phyloP scores from a whole-genome alignment of 352 stramenopile genomes.

The Phytophthora megakarya region DNA sequence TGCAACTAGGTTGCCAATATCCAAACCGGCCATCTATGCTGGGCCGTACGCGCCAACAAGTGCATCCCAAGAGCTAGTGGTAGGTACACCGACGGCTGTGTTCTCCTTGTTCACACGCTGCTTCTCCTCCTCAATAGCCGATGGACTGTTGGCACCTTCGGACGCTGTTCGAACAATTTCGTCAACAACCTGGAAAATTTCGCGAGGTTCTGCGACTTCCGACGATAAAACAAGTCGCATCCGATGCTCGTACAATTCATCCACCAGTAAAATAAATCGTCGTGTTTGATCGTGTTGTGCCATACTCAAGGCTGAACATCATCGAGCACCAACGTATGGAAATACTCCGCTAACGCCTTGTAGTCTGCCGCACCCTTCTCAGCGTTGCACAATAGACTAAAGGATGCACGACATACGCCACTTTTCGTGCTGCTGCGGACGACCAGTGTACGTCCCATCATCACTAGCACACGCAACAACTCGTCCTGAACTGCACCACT shows the following conservation, averaged over 20 bases:
- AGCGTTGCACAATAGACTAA: slow-evolving; percentile 94
- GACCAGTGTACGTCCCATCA: slow-evolving; percentile 74
- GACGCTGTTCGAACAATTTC: slow-evolving; percentile 37
- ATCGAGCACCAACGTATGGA: slow-evolving; percentile 91
- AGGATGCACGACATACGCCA: slow-evolving; percentile 81
- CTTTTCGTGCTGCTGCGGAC: slow-evolving; percentile 44
- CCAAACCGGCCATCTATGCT: slow-evolving; percentile 57
- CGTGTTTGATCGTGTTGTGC: slow-evolving; percentile 91
- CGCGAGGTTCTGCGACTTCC: slow-evolving; percentile 36
- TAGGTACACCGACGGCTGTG: slow-evolving; percentile 54
- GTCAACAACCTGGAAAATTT: slow-evolving; percentile 80
- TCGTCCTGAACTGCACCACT: slow-evolving; percentile 25
- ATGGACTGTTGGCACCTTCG: slow-evolving; percentile 27
- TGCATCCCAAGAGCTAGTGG: slow-evolving; percentile 71
- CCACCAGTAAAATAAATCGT: slow-evolving; percentile 97
- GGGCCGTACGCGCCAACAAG: slow-evolving; percentile 62
- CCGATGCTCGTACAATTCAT: slow-evolving; percentile 96
- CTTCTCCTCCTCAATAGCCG: slow-evolving; percentile 40
- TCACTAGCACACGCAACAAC: slow-evolving; percentile 64
- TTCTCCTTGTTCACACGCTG: slow-evolving; percentile 52
- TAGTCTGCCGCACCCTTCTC: slow-evolving; percentile 96
- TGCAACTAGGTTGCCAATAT: slow-evolving; percentile 68
- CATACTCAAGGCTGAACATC: slow-evolving; percentile 88
- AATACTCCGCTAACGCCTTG: slow-evolving; percentile 91
- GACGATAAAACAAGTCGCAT: slow-evolving; percentile 66